Base-by-base conservation (phyloP, 2,329 filamentous ascomycete species). In the Aureobasidium musti region DNA sequence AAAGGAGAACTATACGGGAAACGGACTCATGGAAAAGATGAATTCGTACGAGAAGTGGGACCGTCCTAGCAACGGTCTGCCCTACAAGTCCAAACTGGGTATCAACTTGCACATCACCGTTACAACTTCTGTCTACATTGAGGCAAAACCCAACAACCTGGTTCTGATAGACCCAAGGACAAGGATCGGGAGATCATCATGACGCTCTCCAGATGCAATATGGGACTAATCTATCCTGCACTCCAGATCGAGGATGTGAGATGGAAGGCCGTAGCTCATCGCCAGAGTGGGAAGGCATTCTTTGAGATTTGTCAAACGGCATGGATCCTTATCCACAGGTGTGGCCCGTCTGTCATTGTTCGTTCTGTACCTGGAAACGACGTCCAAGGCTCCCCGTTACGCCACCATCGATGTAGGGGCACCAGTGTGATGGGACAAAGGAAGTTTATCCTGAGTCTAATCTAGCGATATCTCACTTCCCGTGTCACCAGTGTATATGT, bases 331-430 rank as follows among this genome's bases (percentile, higher is more conserved):
- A 52, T 52, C 59, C 45, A 63, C 59, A 28, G 21, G 21, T 59
- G 59, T 52, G 59, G 45, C 23, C 21, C 30, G 30, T 52, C 59
- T 52, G 59, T 39, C 43, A 63, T 50, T 63, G 59, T 63, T 63
- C 35, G 59, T 63, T 39, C 59, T 41, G 30, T 35, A 63, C 43
- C 59, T 39, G 59, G 59, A 63, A 63, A 63, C 59, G 59, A 63
- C 10, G 23, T 30, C 33, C 43, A 39, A 39, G 59, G 59, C 59
- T 41, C 10, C 43, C 59, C 59, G 59, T 63, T 63, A 52, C 59
- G 59, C 59, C 59, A 63, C 59, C 43, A 63, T n/a, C 59, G 59
- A 19, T 52, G 59, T n/a, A 50, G 59, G 30, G 33, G 43, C 30
- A 28, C 43, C 33, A 61, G 39, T 21, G n/a, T 39, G 59, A n/a